Conservation (phyloP, 129 eudicot genomes). For the Chrysanthemum lavandulifolium region DNA sequence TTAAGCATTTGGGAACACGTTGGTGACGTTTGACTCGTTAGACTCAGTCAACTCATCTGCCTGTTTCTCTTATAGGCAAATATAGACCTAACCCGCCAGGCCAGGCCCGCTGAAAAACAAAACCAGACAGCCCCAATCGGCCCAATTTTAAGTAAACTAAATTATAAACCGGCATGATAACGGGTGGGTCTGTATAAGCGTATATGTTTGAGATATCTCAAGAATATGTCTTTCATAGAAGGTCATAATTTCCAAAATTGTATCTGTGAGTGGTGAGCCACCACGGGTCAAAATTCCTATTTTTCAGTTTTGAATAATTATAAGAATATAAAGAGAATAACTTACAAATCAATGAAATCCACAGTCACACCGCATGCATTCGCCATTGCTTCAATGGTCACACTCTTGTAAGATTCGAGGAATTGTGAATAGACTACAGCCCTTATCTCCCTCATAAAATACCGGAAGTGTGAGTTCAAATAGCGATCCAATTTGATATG, state of each 20-base stretch:
- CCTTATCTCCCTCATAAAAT: slow-evolving; percentile 86
- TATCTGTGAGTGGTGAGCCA: neutral
- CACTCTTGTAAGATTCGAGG: slow-evolving; percentile 90
- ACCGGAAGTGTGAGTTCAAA: slow-evolving; percentile 72
- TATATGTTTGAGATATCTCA: neutral
- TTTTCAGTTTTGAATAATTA: neutral
- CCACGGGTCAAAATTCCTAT: neutral
- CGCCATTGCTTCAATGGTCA: slow-evolving; percentile 90
- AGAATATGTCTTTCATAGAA: neutral
- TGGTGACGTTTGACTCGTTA: no score
- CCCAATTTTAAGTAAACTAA: no score
- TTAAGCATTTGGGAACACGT: no score
- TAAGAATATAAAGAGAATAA: neutral
- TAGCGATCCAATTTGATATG: slow-evolving; percentile 78
- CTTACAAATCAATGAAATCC: slow-evolving; percentile 80
- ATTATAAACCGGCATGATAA: no score
- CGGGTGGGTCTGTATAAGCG: no score
- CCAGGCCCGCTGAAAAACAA: no score
- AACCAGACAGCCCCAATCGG: no score
- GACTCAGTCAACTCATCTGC: no score
- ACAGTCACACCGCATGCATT: slow-evolving; percentile 79
- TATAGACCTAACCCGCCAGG: no score
- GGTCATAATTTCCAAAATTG: no score
- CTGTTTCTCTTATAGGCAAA: no score
- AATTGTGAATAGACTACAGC: slow-evolving; percentile 81